Evolutionary conservation across 2,329 filamentous ascomycete genomes (phyloP).

Genomic region (Thelonectria rubi): DNA sequence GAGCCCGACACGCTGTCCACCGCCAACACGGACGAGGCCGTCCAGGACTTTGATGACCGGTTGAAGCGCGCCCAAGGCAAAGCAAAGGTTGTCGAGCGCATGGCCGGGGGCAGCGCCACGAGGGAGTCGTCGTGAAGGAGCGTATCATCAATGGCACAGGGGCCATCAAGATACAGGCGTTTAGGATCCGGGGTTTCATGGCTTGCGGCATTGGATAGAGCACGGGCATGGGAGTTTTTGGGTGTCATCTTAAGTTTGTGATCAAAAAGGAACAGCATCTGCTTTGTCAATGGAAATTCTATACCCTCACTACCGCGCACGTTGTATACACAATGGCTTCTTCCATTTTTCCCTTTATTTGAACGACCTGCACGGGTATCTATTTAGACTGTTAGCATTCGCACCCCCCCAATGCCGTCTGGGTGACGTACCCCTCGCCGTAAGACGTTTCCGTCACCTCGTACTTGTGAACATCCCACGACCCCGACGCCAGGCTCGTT

Average conservation of each 20-base stretch:
- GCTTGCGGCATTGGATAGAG: conserved; percentile 15
- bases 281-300: conserved; percentile 45
- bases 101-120: conserved; percentile 52
- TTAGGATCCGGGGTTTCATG: conserved; percentile 21
- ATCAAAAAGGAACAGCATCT: conserved; percentile 38
- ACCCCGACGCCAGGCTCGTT: conserved; percentile 61
- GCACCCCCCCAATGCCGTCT: too few relatives aligned
- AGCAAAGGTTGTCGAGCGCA: conserved; percentile 83
- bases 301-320: conserved; percentile 41
- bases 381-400: conserved; percentile 46
- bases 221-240: conserved; percentile 21
- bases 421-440: conserved; percentile 67
- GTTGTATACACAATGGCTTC: conserved; percentile 44
- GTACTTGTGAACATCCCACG: conserved; percentile 76
- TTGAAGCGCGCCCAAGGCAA: conserved; percentile 85
- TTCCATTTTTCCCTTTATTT: conserved; percentile 51
- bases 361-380: conserved; percentile 73
- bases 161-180: conserved; percentile 11
- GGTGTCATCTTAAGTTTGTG: conserved; percentile 8
- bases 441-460: conserved; percentile 74
- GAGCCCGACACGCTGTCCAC: conserved; percentile 81
- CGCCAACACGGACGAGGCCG: conserved; percentile 86
- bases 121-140: conserved; percentile 30
- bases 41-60: conserved; percentile 91
- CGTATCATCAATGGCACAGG: conserved; percentile 11